Conservation (phyloP, 768 basidiomycete species). For the Lactarius hatsudake region DNA sequence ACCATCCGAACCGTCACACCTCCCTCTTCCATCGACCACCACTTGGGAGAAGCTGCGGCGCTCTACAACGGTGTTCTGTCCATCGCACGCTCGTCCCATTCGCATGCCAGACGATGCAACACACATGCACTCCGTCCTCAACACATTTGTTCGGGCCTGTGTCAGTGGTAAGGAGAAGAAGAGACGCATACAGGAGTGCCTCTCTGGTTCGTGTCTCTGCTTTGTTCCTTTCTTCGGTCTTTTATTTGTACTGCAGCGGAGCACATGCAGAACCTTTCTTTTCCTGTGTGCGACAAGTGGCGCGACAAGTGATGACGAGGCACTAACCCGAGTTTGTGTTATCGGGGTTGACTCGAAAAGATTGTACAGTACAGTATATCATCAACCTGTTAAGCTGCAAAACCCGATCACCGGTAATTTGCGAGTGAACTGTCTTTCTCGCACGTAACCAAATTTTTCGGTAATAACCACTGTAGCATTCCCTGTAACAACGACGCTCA, state of each 20-base stretch:
- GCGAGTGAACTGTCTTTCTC: not conserved
- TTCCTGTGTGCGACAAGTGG: not conserved
- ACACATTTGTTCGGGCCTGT: not conserved
- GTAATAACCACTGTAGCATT: not conserved
- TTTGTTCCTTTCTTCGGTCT: not conserved
- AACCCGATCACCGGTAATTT: not conserved
- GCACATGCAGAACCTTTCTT: not conserved
- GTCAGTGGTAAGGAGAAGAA: not conserved
- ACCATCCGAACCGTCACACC: not conserved
- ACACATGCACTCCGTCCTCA: not conserved
- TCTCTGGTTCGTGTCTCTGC: not conserved
- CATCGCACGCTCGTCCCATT: not conserved
- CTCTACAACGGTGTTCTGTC: not conserved
- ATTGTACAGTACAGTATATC: not conserved
- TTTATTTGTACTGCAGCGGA: not conserved
- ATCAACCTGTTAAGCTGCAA: not conserved
- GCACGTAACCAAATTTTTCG: not conserved
- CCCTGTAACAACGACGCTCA: not conserved
- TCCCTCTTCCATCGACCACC: not conserved
- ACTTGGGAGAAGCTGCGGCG: not conserved
- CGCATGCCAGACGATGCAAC: not conserved
- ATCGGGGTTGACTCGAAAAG: not conserved
- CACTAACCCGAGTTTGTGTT: not conserved
- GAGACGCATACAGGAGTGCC: not conserved
- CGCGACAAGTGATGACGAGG: not conserved